phyloP scores from a whole-genome alignment of 176 grass and related monocot species.

The Hyparrhenia diplandra region DNA sequence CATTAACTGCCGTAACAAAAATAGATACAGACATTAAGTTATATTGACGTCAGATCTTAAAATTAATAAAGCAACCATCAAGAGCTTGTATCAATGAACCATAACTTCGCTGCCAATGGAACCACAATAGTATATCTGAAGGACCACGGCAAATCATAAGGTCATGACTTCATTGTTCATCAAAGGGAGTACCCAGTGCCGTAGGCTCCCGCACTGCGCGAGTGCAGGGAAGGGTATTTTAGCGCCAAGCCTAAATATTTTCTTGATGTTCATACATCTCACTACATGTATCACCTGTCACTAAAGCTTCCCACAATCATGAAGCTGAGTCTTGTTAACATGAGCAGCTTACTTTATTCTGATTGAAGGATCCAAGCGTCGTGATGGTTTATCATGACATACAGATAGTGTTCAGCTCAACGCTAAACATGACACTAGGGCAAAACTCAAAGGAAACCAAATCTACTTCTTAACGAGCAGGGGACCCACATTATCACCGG shows the following conservation, averaged over 20 bases:
- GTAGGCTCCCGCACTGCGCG: no score
- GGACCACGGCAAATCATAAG: not conserved
- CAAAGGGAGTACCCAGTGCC: no score
- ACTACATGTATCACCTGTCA: not conserved
- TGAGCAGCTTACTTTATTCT: not conserved
- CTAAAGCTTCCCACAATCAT: not conserved
- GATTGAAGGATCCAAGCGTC: not conserved
- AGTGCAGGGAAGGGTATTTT: no score
- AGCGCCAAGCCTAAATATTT: no score
- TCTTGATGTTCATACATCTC: not conserved
- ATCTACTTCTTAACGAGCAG: slow-evolving; percentile 85
- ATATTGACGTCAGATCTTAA: not conserved
- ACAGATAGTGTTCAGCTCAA: not conserved
- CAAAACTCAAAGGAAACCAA: not conserved
- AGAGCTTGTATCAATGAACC: not conserved
- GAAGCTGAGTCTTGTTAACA: not conserved
- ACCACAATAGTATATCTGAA: not conserved
- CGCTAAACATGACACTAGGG: not conserved
- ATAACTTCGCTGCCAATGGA: not conserved
- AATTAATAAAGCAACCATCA: not conserved
- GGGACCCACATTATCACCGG: slow-evolving; percentile 94
- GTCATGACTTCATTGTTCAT: not conserved
- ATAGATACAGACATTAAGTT: not conserved
- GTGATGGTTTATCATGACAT: not conserved
- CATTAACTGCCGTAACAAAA: not conserved